Evolutionary conservation across 2,329 filamentous ascomycete genomes (phyloP).

Genomic region (Colletotrichum musae): DNA sequence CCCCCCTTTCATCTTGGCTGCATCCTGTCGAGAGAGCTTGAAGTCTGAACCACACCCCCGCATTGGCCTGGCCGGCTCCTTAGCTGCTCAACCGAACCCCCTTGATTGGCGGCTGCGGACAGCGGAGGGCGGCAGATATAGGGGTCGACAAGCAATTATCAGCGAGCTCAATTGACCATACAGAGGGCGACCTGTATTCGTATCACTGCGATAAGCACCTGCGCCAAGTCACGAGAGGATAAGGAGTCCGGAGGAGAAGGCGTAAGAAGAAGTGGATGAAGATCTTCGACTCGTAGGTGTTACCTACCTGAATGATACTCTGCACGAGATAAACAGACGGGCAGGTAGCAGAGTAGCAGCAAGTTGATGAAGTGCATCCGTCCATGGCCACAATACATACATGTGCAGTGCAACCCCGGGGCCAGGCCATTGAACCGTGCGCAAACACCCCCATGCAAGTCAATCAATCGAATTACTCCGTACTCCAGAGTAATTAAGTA

Average conservation of each 20-base stretch:
- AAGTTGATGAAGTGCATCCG: not conserved
- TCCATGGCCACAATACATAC: too few species aligned
- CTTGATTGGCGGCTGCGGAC: conserved; percentile 31
- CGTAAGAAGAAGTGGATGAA: not conserved
- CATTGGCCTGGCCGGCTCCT: conserved; percentile 11
- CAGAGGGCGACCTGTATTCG: not conserved
- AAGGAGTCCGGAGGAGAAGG: conserved; percentile 13
- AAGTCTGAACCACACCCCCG: conserved; percentile 1
- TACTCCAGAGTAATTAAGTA: too few species aligned
- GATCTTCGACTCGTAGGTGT: too few species aligned
- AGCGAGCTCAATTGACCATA: conserved; percentile 21
- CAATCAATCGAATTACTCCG: too few species aligned
- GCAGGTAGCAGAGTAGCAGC: not conserved
- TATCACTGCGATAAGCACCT: not conserved
- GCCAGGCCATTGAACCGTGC: not conserved
- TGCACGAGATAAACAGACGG: not conserved
- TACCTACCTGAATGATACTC: not conserved
- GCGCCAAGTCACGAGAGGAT: not conserved
- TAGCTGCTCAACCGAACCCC: conserved; percentile 6
- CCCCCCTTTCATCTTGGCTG: conserved; percentile 35
- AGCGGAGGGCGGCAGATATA: conserved; percentile 35
- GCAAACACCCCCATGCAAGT: conserved; percentile 1
- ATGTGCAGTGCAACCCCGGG: not conserved
- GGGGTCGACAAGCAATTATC: not conserved
- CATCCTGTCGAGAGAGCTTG: conserved; percentile 13